Percentiles rank a stretch among this genome's conserved stretches.
Conservation (phyloP, 441 rosid genomes). For the Euphorbia schlechtendalii region DNA sequence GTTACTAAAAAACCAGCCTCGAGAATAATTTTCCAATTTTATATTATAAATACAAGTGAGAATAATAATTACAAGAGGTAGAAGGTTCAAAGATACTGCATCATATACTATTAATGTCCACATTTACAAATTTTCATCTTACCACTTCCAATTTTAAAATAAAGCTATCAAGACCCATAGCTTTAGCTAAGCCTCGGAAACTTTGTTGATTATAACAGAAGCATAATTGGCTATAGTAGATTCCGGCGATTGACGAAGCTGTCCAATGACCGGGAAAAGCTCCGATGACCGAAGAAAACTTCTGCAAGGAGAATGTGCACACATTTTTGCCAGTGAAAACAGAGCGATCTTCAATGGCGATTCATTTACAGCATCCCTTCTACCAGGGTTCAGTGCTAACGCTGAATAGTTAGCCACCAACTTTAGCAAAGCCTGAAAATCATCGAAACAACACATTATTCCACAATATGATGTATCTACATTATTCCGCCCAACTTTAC, state of each 20-base stretch:
- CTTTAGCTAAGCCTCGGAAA: conserved; percentile 32
- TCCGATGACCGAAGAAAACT: conserved; percentile 68
- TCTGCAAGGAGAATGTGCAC: conserved; percentile 72
- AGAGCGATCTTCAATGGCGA: conserved; percentile 89
- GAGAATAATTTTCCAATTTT: no score
- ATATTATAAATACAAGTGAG: no score
- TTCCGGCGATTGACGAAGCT: conserved; percentile 87
- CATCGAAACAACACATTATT: neutral
- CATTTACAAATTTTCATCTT: no score
- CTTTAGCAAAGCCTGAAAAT: conserved; percentile 65
- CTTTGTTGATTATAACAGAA: conserved; percentile 58
- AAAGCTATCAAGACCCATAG: no score
- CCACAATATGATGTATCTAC: neutral
- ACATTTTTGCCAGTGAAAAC: conserved; percentile 96
- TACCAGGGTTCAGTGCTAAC: conserved; percentile 66
- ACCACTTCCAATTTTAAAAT: no score
- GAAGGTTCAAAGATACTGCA: no score
- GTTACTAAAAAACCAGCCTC: no score
- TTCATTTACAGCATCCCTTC: conserved; percentile 62
- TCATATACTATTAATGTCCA: no score
- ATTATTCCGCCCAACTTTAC: no score
- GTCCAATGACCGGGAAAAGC: conserved; percentile 62
- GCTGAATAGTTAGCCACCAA: conserved; percentile 72
- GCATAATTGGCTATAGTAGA: conserved; percentile 82
- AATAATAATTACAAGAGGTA: no score